Evolutionary conservation across 228 moss, liverwort and hornwort genomes (phyloP).

Genomic region (Sphagnum magellanicum): DNA sequence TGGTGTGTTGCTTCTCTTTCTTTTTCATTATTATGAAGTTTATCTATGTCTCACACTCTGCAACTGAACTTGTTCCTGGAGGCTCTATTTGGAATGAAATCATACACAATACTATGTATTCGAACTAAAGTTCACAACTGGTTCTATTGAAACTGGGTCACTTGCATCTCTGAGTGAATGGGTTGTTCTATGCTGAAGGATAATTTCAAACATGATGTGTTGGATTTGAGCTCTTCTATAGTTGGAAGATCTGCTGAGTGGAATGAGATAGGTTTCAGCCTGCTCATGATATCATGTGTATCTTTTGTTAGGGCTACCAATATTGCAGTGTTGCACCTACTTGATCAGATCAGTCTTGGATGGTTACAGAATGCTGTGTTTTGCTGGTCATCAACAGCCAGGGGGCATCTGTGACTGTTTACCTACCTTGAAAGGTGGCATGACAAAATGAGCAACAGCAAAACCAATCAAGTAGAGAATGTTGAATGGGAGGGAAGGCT

Average conservation of each 20-base stretch:
- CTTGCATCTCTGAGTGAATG: not conserved
- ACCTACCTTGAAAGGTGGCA: constrained; percentile 4
- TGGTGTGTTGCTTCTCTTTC: constrained; percentile 8
- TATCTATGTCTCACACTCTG: too few relatives aligned
- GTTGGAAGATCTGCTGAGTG: constrained; percentile 35
- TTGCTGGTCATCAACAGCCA: constrained; percentile 29
- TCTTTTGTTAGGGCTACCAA: constrained; percentile 19
- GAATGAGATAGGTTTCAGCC: constrained; percentile 19
- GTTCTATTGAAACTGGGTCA: too few relatives aligned
- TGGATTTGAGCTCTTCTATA: constrained; percentile 1
- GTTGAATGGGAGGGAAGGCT: constrained; percentile 8
- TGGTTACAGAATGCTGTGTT: constrained; percentile 17
- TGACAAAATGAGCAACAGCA: constrained; percentile 7
- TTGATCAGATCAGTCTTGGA: constrained; percentile 17
- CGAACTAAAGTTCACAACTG: too few relatives aligned
- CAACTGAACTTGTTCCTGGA: too few relatives aligned
- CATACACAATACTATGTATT: too few relatives aligned
- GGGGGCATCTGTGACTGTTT: constrained; percentile 20
- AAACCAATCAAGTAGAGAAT: constrained; percentile 10
- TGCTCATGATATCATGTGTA: constrained; percentile 19
- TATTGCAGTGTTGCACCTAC: constrained; percentile 13
- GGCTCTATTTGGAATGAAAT: too few relatives aligned
- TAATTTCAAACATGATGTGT: too few relatives aligned
- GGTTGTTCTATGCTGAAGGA: not conserved
- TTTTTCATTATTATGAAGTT: not conserved